These are phyloP conservation scores for Thraustochytrium striatum DNA, from an alignment of 352 stramenopile species.

Conservation along the genomic window DNA sequence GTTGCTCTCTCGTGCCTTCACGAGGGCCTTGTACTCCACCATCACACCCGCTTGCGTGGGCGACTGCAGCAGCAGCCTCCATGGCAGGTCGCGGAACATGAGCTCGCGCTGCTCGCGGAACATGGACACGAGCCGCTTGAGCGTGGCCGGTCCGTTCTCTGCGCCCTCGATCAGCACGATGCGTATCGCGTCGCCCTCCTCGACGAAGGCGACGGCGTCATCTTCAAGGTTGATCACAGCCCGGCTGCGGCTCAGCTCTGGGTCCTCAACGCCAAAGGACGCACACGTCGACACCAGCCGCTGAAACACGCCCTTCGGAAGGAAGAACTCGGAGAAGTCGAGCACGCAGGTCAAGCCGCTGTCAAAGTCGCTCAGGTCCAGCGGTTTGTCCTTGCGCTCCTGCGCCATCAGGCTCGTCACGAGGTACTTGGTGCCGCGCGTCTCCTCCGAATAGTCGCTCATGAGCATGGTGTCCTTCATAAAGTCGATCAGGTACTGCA, in stretches of 20 bases:
- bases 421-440: too few species aligned
- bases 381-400: too few species aligned
- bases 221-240: too few species aligned
- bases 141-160: too few species aligned
- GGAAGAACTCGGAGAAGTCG: constrained; percentile 17
- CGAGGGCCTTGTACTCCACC: constrained; percentile 8
- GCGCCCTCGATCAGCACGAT: too few species aligned
- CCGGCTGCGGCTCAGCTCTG: too few species aligned
- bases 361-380: neutral
- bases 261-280: too few species aligned
- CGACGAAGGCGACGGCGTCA: too few species aligned
- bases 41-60: too few species aligned
- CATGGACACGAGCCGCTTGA: constrained; percentile 36
- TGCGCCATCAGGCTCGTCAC: neutral
- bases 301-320: constrained; percentile 32
- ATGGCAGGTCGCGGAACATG: constrained; percentile 17
- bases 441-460: neutral
- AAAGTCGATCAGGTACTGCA: constrained; percentile 13
- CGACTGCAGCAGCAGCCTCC: constrained; percentile 9
- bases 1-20: neutral
- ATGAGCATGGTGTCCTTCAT: constrained; percentile 36
- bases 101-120: constrained; percentile 15
- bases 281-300: constrained; percentile 32
- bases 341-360: constrained; percentile 1
- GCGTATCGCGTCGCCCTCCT: too few species aligned